Percentiles rank a stretch among this genome's conserved stretches.
Conservation (phyloP, 2,329 filamentous ascomycete species). For the Trichophyton schoenleinii region DNA sequence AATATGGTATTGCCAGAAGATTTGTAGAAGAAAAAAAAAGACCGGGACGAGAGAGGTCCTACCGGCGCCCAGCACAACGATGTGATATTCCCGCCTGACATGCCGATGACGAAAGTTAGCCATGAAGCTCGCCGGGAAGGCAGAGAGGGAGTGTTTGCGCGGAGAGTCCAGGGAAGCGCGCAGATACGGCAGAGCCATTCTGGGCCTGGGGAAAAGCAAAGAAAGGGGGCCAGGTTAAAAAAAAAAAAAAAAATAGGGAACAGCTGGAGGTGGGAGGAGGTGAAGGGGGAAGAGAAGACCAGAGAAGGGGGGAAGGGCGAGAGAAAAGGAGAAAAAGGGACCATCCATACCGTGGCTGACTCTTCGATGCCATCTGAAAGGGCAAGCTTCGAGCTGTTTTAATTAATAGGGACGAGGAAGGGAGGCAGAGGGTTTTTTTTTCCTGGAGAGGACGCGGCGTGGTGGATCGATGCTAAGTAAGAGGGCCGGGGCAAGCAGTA, state of each 20-base stretch:
- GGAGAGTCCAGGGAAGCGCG: background rate
- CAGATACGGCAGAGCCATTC: background rate
- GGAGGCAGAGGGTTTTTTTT: background rate
- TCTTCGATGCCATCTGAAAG: slow-evolving; percentile 8
- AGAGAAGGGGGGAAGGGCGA: background rate
- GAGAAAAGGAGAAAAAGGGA: background rate
- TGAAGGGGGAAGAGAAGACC: background rate
- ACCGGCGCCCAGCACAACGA: slow-evolving; percentile 72
- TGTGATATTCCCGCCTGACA: slow-evolving; percentile 58
- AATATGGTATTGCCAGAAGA: background rate
- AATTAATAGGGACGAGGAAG: background rate
- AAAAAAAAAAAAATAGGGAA: background rate
- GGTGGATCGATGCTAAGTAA: background rate
- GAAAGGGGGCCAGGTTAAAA: background rate
- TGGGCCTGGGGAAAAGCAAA: background rate
- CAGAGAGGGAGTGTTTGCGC: background rate
- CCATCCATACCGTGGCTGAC: slow-evolving; percentile 10
- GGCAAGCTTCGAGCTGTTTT: background rate
- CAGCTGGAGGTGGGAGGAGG: no score
- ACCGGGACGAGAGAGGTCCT: slow-evolving; percentile 20
- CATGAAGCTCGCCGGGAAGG: slow-evolving; percentile 3
- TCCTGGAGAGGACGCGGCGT: background rate
- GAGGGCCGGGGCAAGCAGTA: background rate
- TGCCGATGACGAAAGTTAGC: slow-evolving; percentile 8
- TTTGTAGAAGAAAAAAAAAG: background rate